Evolutionary conservation across 139 green algal genomes (phyloP), one percentile per base, ranked within the genome.

Genomic region (Volvox africanus): DNA sequence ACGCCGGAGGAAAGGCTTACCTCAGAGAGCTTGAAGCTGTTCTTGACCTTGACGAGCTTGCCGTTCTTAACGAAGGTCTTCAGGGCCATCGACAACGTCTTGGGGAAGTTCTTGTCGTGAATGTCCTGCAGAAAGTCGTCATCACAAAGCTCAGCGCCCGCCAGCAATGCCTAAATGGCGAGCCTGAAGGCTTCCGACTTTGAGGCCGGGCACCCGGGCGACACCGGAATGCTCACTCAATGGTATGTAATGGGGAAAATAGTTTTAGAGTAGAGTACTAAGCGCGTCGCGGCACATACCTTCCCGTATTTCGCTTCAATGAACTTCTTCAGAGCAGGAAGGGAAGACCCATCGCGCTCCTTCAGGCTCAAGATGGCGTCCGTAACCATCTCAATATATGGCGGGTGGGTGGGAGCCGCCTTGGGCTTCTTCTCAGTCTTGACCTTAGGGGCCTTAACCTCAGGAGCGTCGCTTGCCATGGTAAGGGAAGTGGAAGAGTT

Each of bases 331-430:
- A 99, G 98, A 76, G 97, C 97, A 11, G 87, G 89, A 44, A 93
- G 44, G 50, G 88, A 95, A 37, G 93, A 96, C 71, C 97, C 97
- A 44, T 86, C 93, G 68, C 95, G 93, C 91, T 98, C 97, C 93
- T 99, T 98, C 73, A 98, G 95, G 9, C 86, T 61, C n/a, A 94
- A 37, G 81, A 98, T 95, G 32, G 97, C 97, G 71, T 95, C 96
- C 3, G 44, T 33, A 18, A 91, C 76, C 87, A 91, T 91, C 32
- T 80, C 61, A 55, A 91, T 80, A 28, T 91, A 91, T 16, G 87
- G 87, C 28, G 87, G 87, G 76, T 91, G 87, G 76, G 76, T 79
- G 24, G 86, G 61, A 2, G 36, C 86, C 11, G 36, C 35, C 68
- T 89, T 82, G 9, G 71, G 71, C 85, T 89, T 89, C 71, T 73